Evolutionary conservation across 176 grass and related monocot species (phyloP).

Genomic region (Avena sativa): DNA sequence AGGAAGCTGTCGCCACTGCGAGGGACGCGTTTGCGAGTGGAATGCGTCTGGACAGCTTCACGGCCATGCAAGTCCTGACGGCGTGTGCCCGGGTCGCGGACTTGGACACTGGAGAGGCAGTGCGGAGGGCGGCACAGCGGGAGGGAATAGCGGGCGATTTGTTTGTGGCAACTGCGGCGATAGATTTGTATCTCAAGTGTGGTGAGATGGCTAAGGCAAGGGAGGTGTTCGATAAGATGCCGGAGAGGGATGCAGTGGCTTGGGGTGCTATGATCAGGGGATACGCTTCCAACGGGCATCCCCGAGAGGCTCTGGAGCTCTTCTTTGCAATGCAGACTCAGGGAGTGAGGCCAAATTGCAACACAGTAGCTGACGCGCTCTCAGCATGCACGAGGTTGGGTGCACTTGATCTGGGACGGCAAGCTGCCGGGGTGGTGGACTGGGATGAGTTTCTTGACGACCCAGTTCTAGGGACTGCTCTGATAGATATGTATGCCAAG

Average conservation of each 20-base stretch:
- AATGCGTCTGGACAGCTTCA: slow-evolving; percentile 52
- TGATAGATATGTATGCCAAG: slow-evolving; percentile 72
- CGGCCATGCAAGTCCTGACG: slow-evolving; percentile 33
- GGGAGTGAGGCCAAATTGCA: slow-evolving; percentile 50
- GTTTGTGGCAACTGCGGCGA: slow-evolving; percentile 54
- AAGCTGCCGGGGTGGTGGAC: slow-evolving; percentile 30
- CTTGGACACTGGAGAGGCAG: slow-evolving; percentile 47
- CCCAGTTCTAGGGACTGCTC: slow-evolving; percentile 54
- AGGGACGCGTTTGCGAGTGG: slow-evolving; percentile 29
- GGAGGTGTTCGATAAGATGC: slow-evolving; percentile 58
- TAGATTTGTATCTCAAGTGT: slow-evolving; percentile 61
- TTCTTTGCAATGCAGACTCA: slow-evolving; percentile 55
- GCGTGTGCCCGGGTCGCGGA: slow-evolving; percentile 47
- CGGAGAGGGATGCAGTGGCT: slow-evolving; percentile 44
- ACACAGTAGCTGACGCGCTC: slow-evolving; percentile 49
- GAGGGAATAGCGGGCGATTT: slow-evolving; percentile 31
- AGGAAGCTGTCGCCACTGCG: slow-evolving; percentile 26
- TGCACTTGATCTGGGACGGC: slow-evolving; percentile 49
- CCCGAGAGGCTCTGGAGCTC: slow-evolving; percentile 55
- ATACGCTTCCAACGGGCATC: slow-evolving; percentile 54
- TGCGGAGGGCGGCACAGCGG: slow-evolving; percentile 32
- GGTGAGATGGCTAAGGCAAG: slow-evolving; percentile 59
- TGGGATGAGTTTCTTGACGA: slow-evolving; percentile 55
- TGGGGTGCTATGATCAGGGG: slow-evolving; percentile 68
- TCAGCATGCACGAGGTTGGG: slow-evolving; percentile 65